Conservation (phyloP, 164 flowering plant genomes). For the Macadamia tetraphylla region DNA sequence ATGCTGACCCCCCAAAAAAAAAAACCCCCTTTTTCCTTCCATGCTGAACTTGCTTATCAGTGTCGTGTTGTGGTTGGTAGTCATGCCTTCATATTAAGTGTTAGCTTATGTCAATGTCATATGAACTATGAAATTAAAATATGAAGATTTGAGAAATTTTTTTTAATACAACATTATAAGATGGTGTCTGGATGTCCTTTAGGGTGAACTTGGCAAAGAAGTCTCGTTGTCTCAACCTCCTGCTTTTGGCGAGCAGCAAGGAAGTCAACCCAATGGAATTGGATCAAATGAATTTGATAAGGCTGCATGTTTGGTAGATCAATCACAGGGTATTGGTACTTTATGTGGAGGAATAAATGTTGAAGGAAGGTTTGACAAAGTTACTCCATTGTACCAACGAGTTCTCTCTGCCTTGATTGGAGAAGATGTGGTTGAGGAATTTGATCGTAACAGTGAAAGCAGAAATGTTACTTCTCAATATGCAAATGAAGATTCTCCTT, state of each 20-base stretch:
- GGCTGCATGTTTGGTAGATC: slow-evolving; percentile 23
- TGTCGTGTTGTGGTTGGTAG: too few relatives aligned
- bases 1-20: neutral
- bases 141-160: neutral
- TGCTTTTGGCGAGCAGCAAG: slow-evolving; percentile 31
- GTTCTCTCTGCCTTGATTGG: slow-evolving; percentile 72
- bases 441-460: slow-evolving; percentile 33
- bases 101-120: neutral
- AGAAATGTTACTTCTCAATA: slow-evolving; percentile 27
- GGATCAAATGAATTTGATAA: slow-evolving; percentile 17
- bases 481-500: slow-evolving; percentile 30
- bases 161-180: neutral
- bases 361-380: slow-evolving; percentile 28
- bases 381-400: slow-evolving; percentile 69
- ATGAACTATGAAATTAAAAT: neutral
- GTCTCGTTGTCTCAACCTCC: slow-evolving; percentile 19
- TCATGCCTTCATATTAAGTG: neutral
- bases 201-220: slow-evolving; percentile 33
- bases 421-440: slow-evolving; percentile 65
- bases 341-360: slow-evolving; percentile 23
- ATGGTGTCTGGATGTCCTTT: slow-evolving; percentile 4
- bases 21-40: neutral
- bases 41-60: neutral
- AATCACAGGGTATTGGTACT: slow-evolving; percentile 22
- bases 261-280: slow-evolving; percentile 19